Evolutionary conservation across 306 rosid genomes (phyloP), one percentile per base, ranked within the genome.

Genomic region (Malus orientalis): DNA sequence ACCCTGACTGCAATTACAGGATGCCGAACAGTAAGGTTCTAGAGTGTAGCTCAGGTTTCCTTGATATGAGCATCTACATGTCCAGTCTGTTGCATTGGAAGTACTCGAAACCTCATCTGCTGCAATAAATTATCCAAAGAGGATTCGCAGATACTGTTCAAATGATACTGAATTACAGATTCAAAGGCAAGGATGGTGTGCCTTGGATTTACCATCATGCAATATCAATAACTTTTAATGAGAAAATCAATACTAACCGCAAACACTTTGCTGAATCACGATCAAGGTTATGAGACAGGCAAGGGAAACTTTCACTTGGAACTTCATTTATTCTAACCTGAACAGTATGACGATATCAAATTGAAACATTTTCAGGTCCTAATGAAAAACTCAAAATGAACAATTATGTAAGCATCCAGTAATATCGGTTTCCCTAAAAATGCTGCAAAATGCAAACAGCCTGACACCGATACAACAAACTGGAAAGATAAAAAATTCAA

Each of bases 1-100:
- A 95, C 97, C 99, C 85, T 80, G 86, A 75, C 71, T 89, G 79
- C 99, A 95, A 70, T 85, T 87, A 81, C 99, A 95, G 80, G 96
- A 92, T 18, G 89, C 71, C 49, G 98, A 88, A 87, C 99, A 95
- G 82, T 92, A 88, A 65, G 88, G 66, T 72, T 76, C 87, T 79
- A 83, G 83, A 69, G 87, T 54, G 77, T 74, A 70, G 77, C 71
- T 87, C 53, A n/a, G 88, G 66, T 86, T 83, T 53, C 81, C 89
- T 77, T 79, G 89, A 69, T 84, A 78, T 44, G 80, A 77, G 68
- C 97, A 95, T 79, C 77, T 84, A 80, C 98, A 95, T 10, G 84
- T 86, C 97, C 97, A 95, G 75, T 88, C 88, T 76, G 82, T 85
- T 68, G 78, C 74, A 59, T 71, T 81, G 77, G 88, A 80, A 70